Evolutionary conservation across 2,329 filamentous ascomycete genomes (phyloP), one percentile per base, ranked within the genome.

Genomic region (Blastomyces percursus): DNA sequence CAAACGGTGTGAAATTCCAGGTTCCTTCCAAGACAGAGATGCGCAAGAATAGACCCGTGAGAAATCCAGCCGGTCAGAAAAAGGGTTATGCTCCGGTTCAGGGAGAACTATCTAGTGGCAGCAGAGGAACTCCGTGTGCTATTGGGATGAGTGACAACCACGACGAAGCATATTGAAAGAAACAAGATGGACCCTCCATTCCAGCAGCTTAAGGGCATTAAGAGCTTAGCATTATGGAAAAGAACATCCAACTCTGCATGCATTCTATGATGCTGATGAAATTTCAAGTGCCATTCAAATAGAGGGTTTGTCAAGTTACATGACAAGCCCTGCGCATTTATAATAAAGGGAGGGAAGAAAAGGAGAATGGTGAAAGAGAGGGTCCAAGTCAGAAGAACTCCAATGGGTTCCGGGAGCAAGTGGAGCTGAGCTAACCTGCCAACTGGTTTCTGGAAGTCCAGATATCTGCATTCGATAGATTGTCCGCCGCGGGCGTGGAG

Each of bases 371-470:
- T 30, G 27, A 14, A 59, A 46, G 6, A 59, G 16, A 48, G 21
- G 21, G 56, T 48, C 56, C 56, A 48, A 48, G 48, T 46, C 24
- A 42, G 48, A 59, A 42, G 30, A 59, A 48, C 19, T 59, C 56
- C 56, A 70, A 61, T 64, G 68, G 62, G 58, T 67, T 72, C 70
- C 71, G 68, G 64, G 66, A 63, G 62, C 63, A 66, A 72, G 70
- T 69, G 69, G 69, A 67, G 60, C 67, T 73, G 71, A 71, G 67
- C 94, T 94, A 88, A 99, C 94, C 94, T 99, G 94, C 94, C 94
- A 99, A 86, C 92, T 96, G 83, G 94, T 99, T 83, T 97, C 93
- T 76, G 93, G 92, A 78, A 99, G 90, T 81, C 92, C 93, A 82
- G 90, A 89, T 74, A 99, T 95, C 78, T 93, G 88, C 94, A 99